Base-by-base conservation (phyloP, 352 stramenopile genomes). In the Globisporangium parvum region DNA sequence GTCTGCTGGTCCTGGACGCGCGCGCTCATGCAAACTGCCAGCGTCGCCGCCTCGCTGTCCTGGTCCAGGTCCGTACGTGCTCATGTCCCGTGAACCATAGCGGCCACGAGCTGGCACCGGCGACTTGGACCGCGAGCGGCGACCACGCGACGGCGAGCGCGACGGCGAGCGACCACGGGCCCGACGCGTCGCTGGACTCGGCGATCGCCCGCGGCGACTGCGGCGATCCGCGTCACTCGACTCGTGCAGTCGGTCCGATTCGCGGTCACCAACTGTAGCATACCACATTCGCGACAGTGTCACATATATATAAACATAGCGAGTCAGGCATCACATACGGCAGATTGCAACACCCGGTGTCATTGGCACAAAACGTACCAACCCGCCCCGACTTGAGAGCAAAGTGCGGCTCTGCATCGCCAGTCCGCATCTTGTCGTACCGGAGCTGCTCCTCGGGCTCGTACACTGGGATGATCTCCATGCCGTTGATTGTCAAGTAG, bases 381-480 rank as follows among this genome's bases (percentile, higher is more conserved):
- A 59, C n/a, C n/a, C 75, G 67, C 55, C 75, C 75, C 5, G 75
- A 82, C 59, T 80, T 85, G 21, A 85, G 53, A 52, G 72, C 67
- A 60, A 85, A 85, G 3, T 37, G 18, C n/a, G 73, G 76, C 6
- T 63, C 20, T 15, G 31, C 67, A 10, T 51, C 4, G 46, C 64
- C 62, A 44, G 55, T 48, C 15, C 76, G 62, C n/a, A 71, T 83
- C 20, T 63, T 64, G 61, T 86, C 77, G 55, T 73, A 71, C 33
- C 67, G 51, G 15, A 78, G 63, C 51, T 92, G 81, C 42, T 85
- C 79, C 47, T 86, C 77, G 6, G 71, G 74, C 45, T 88, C 77
- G 42, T 90, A 92, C 11, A 88, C 63, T 23, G 77, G 75, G 33
- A 87, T 72, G 40, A 92, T 77, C 21, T 84, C 72, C 28, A 72